Conservation (phyloP, 805 yeast species). For the Zygotorulaspora florentina region DNA sequence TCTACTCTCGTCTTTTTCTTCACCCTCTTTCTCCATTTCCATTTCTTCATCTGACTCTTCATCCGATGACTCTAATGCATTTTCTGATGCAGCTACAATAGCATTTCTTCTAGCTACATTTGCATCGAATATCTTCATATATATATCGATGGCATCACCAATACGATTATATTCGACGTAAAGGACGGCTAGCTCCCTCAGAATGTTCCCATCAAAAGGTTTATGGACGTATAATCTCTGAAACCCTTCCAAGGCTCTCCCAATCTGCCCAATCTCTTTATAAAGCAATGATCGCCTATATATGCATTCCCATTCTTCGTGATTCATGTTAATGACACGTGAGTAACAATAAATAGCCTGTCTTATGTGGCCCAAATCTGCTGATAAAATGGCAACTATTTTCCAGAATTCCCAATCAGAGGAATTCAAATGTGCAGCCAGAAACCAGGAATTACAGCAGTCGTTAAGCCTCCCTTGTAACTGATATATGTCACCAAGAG, state of each 20-base stretch:
- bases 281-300: constrained; percentile 65
- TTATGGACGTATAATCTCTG: constrained; percentile 50
- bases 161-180: constrained; percentile 51
- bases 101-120: constrained; percentile 46
- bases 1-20: constrained; percentile 16
- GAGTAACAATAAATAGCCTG: constrained; percentile 80
- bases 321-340: constrained; percentile 51
- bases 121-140: constrained; percentile 56
- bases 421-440: constrained; percentile 74
- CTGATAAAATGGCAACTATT: constrained; percentile 64
- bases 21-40: constrained; percentile 12
- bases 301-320: constrained; percentile 51
- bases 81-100: constrained; percentile 28
- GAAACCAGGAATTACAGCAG: constrained; percentile 74
- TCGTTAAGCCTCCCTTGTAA: constrained; percentile 62
- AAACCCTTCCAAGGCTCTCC: constrained; percentile 71
- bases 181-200: constrained; percentile 56
- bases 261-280: constrained; percentile 58
- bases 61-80: constrained; percentile 32
- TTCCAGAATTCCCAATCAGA: constrained; percentile 78
- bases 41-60: constrained; percentile 26
- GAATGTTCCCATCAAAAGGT: constrained; percentile 57
- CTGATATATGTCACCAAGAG: constrained; percentile 78
- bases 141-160: constrained; percentile 70
- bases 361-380: constrained; percentile 59